A percentile compares a stretch with the other conserved stretches of the same genome.
Conservation (phyloP, 176 grass and related monocot genomes). For the Aegilops bicornis region DNA sequence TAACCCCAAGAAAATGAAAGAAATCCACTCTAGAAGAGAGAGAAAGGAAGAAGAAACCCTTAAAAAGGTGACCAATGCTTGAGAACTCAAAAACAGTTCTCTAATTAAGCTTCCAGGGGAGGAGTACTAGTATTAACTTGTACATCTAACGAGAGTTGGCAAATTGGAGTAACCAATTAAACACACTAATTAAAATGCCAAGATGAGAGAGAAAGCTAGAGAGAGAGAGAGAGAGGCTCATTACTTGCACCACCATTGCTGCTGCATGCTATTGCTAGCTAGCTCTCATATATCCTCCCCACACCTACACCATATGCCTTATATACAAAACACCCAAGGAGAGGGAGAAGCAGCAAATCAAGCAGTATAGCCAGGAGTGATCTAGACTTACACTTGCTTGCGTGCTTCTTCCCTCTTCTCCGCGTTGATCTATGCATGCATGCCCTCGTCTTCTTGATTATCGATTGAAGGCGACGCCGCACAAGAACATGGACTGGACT, state of each 20-base stretch:
- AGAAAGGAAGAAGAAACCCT: slow-evolving; percentile 21
- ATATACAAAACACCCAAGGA: slow-evolving; percentile 52
- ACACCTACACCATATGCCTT: slow-evolving; percentile 44
- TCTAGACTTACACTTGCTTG: slow-evolving; percentile 55
- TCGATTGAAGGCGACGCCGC: not conserved
- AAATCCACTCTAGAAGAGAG: slow-evolving; percentile 37
- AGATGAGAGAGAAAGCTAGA: slow-evolving; percentile 32
- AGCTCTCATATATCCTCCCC: slow-evolving; percentile 35
- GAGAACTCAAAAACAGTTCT: slow-evolving; percentile 75
- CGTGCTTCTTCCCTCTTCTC: slow-evolving; percentile 28
- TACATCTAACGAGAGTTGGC: slow-evolving; percentile 41
- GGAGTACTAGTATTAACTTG: slow-evolving; percentile 53
- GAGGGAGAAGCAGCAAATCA: slow-evolving; percentile 42
- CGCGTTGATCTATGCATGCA: slow-evolving; percentile 21
- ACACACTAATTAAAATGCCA: slow-evolving; percentile 51
- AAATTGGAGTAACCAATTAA: slow-evolving; percentile 48
- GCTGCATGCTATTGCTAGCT: slow-evolving; percentile 20
- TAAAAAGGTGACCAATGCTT: slow-evolving; percentile 30
- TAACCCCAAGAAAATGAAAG: slow-evolving; percentile 16
- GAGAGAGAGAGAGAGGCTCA: slow-evolving; percentile 4
- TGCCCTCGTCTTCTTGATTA: not conserved
- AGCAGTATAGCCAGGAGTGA: slow-evolving; percentile 26
- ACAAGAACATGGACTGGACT: slow-evolving; percentile 21
- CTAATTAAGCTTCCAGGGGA: slow-evolving; percentile 43
- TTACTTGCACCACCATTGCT: slow-evolving; percentile 47